Conservation (phyloP, 2,329 filamentous ascomycete genomes). For the Ophiocordyceps camponoti-leonardi region DNA sequence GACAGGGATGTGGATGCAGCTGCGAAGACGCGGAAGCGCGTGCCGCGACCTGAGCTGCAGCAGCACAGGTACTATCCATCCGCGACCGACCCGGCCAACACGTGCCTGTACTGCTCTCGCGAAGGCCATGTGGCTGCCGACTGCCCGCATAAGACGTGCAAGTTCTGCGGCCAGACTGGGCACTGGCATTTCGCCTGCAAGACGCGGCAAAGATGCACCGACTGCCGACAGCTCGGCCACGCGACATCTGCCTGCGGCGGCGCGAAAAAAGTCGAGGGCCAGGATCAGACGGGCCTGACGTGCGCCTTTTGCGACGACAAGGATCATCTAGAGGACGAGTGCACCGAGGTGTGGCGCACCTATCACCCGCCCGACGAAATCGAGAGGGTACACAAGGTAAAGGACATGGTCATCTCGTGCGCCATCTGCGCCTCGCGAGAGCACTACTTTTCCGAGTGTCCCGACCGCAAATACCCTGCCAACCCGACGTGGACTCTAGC, state of each 20-base stretch:
- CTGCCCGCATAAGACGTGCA: constrained; percentile 30
- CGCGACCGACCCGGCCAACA: constrained; percentile 19
- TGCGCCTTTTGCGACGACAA: constrained; percentile 43
- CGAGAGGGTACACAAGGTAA: constrained; percentile 26
- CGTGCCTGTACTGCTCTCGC: constrained; percentile 35
- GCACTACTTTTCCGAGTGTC: constrained; percentile 43
- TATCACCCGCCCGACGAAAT: constrained; percentile 25
- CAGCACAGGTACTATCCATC: constrained; percentile 35
- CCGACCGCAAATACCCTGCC: constrained; percentile 6
- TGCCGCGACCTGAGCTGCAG: constrained; percentile 16
- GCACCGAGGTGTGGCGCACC: constrained; percentile 42
- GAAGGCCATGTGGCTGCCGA: constrained; percentile 24
- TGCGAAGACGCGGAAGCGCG: background rate
- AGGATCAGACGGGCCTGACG: constrained; percentile 33
- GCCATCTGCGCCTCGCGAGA: constrained; percentile 34
- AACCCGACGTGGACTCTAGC: constrained; percentile 34
- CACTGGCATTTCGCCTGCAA: constrained; percentile 37
- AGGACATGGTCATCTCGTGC: constrained; percentile 32
- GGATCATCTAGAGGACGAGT: constrained; percentile 41
- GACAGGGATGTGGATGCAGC: background rate
- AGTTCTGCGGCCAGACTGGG: constrained; percentile 24
- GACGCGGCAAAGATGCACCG: constrained; percentile 29
- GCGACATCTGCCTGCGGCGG: constrained; percentile 24
- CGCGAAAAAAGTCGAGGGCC: constrained; percentile 35
- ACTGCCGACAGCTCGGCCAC: constrained; percentile 49